These are phyloP conservation scores for Gracilariopsis chorda DNA, from an alignment of 23 red algal species.

Conservation along the genomic window DNA sequence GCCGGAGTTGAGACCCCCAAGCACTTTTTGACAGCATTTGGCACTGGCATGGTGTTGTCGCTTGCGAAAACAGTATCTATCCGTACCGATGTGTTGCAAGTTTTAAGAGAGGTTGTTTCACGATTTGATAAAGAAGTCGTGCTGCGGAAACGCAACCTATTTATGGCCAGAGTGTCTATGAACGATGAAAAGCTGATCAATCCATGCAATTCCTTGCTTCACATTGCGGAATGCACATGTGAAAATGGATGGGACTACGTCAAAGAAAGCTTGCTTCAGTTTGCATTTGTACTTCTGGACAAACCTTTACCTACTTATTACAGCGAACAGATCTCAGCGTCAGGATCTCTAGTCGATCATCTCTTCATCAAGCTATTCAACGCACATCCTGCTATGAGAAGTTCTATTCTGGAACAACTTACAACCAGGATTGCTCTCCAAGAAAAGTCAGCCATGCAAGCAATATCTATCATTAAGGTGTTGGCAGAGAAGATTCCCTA, in stretches of 20 bases:
- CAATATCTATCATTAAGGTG: constrained; percentile 2
- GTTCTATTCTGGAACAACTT: constrained; percentile 33
- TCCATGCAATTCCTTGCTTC: constrained; percentile 31
- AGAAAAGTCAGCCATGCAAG: constrained; percentile 34
- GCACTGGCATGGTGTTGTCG: constrained; percentile 39
- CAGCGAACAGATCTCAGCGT: background rate
- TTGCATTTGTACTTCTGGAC: constrained; percentile 47
- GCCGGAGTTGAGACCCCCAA: constrained; percentile 31
- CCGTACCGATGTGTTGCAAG: constrained; percentile 19
- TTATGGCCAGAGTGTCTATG: constrained; percentile 33
- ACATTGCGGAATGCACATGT: constrained; percentile 45
- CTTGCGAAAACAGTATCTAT: constrained; percentile 9
- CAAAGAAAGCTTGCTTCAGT: constrained; percentile 39
- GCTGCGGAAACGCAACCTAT: constrained; percentile 16
- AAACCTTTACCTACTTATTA: constrained; percentile 5
- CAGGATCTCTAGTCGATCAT: background rate
- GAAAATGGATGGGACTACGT: constrained; percentile 62
- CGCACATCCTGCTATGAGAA: constrained; percentile 23
- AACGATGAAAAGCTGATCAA: constrained; percentile 37
- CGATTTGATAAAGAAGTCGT: constrained; percentile 44
- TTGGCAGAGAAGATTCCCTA: constrained; percentile 26
- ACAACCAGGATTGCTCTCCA: constrained; percentile 43
- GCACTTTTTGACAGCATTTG: constrained; percentile 59
- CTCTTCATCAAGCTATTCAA: constrained; percentile 34
- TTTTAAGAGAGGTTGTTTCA: constrained; percentile 26